Conservation (phyloP, 1,139 yeast genomes). For the Hanseniaspora uvarum region DNA sequence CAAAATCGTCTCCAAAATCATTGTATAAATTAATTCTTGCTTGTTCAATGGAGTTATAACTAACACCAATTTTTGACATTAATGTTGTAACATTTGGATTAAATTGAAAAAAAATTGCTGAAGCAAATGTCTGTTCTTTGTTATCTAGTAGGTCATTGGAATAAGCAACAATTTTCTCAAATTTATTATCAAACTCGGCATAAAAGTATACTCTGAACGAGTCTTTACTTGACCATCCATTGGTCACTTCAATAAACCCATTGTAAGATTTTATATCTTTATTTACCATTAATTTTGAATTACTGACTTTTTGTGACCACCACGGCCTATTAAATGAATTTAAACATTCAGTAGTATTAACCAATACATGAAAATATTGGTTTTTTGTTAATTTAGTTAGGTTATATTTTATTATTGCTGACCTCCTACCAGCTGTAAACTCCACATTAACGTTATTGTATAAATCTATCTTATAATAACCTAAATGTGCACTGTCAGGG, state of each 20-base stretch:
- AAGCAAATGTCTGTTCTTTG: constrained; percentile 21
- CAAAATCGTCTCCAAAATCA: constrained; percentile 25
- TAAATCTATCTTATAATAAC: constrained; percentile 29
- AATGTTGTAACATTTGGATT: neutral
- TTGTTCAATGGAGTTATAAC: constrained; percentile 31
- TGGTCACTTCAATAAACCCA: constrained; percentile 29
- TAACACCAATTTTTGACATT: constrained; percentile 32
- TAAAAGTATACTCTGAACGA: constrained; percentile 33
- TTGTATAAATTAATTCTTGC: constrained; percentile 31
- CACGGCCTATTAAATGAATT: constrained; percentile 30
- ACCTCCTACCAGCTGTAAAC: constrained; percentile 30
- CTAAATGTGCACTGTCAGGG: constrained; percentile 28
- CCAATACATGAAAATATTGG: constrained; percentile 23
- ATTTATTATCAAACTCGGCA: constrained; percentile 28
- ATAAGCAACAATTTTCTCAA: neutral
- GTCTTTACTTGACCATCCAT: constrained; percentile 34
- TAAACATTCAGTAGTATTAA: constrained; percentile 32
- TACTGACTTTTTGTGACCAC: constrained; percentile 33
- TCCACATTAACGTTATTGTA: constrained; percentile 27
- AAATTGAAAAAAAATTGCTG: constrained; percentile 28
- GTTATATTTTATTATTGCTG: constrained; percentile 30
- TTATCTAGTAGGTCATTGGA: constrained; percentile 18
- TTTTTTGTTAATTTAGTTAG: constrained; percentile 18
- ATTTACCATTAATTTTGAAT: constrained; percentile 27
- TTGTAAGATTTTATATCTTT: constrained; percentile 26